Base-by-base conservation (phyloP, 1,139 yeast species). In the Hansenula sp. region DNA sequence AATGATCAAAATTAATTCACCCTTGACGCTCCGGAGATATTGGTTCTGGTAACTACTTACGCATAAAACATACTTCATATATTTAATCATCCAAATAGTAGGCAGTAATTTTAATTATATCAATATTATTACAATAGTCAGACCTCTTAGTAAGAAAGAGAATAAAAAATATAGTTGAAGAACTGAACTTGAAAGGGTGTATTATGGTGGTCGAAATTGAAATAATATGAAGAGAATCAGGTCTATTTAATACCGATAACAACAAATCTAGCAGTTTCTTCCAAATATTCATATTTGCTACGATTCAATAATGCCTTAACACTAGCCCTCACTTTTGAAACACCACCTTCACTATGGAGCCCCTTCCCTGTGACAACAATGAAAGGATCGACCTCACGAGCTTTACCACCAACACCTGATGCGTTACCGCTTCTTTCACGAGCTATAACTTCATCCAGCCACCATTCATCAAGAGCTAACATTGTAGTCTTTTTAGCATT, bases 321-420 rank as follows among this genome's bases (percentile, higher is more conserved):
- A 2, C 68, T 55, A 4, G 51, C 56, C 44, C 68, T 66, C 16
- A 79, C 64, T 45, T 63, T 71, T 0, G 79, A 64, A 2, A 63
- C 58, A 0, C 82, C 82, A 12, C 72, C 75, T 2, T 52, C 65
- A 19, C 82, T 76, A 56, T 81, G 87, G 13, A 77, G 53, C 0
- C 87, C 87, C 45, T 81, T 58, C 0, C 87, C 86, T 0, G 85
- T 78, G 9, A 80, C 59, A 1, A 80, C 57, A 2, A 45, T 47
- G 19, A 78, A 55, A 0, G 71, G 68, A 1, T 58, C 65, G 1
- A 70, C 65, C 56, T 69, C 67, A 11, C 49, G 45, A 0, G 71
- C 57, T 17, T 41, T 47, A 2, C 25, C 12, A 3, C 51, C 42
- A 28, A 2, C 4, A 2, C 38, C 33, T 40, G 54, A 62, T 19